Conservation (phyloP, 805 yeast genomes). For the Lachancea mirantina region DNA sequence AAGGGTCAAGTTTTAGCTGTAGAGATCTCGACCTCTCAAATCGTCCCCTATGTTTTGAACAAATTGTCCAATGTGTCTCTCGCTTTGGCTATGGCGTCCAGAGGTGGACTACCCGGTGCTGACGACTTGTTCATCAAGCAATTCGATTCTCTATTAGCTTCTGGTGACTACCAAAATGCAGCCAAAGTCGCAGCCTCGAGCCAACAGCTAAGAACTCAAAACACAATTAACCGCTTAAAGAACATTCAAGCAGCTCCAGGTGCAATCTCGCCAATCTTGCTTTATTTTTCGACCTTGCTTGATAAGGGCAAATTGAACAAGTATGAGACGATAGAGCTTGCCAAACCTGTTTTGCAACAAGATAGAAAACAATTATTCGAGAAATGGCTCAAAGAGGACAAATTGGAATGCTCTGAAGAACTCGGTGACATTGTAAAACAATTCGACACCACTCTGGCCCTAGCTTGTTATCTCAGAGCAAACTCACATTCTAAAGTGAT, state of each 20-base stretch:
- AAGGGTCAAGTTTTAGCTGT: constrained; percentile 93
- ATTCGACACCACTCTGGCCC: constrained; percentile 74
- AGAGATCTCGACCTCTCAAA: constrained; percentile 74
- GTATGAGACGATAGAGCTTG: constrained; percentile 89
- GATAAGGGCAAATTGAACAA: constrained; percentile 91
- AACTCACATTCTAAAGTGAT: constrained; percentile 83
- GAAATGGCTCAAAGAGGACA: constrained; percentile 94
- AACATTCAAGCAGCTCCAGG: constrained; percentile 89
- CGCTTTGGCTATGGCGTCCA: constrained; percentile 82
- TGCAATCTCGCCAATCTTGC: constrained; percentile 86
- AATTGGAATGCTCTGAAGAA: constrained; percentile 91
- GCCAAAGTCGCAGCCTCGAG: constrained; percentile 97
- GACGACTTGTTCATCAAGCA: constrained; percentile 87
- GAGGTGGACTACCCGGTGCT: constrained; percentile 97
- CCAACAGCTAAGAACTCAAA: constrained; percentile 86
- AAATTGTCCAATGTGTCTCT: constrained; percentile 79
- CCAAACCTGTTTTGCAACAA: constrained; percentile 91
- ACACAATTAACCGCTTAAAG: constrained; percentile 88
- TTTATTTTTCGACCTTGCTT: constrained; percentile 82
- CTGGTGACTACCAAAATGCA: constrained; percentile 85
- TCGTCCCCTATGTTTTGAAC: constrained; percentile 82
- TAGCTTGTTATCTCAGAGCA: constrained; percentile 84
- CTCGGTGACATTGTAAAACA: constrained; percentile 94
- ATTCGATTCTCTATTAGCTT: constrained; percentile 73
- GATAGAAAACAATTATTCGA: constrained; percentile 89